phyloP scores from a whole-genome alignment of 305 asterid genomes.

The Ilex paraguariensis region DNA sequence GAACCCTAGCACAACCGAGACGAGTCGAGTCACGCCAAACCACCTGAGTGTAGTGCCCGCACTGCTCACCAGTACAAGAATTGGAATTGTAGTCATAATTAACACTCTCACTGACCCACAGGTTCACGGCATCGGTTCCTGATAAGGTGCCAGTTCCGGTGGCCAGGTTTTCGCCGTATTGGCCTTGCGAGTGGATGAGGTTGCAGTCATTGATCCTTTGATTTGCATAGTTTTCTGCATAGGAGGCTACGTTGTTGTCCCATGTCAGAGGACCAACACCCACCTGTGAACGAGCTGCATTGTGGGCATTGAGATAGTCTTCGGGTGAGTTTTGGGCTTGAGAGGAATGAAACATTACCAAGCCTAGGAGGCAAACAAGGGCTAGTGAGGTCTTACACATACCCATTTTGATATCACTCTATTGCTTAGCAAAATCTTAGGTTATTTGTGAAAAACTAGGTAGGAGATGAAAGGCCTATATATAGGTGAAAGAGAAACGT shows the following conservation, averaged over 20 bases:
- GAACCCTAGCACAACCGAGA: not conserved
- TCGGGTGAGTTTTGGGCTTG: not conserved
- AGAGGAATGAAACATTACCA: constrained; percentile 27
- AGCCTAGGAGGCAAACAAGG: constrained; percentile 12
- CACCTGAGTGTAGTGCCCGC: not conserved
- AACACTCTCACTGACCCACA: not conserved
- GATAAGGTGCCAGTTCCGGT: not conserved
- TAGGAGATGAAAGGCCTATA: too few relatives aligned
- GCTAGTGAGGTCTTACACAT: too few relatives aligned
- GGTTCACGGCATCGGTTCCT: not conserved
- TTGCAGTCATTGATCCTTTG: constrained; percentile 19
- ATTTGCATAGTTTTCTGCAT: not conserved
- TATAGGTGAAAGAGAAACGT: too few relatives aligned
- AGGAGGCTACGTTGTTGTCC: not conserved
- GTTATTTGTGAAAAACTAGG: too few relatives aligned
- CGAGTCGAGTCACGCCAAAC: not conserved
- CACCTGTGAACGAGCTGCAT: not conserved
- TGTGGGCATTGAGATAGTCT: not conserved
- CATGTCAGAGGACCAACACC: not conserved
- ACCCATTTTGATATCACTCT: not conserved
- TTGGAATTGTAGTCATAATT: not conserved
- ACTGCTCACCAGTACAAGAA: not conserved
- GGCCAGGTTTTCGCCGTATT: constrained; percentile 23
- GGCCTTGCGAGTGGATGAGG: constrained; percentile 22
- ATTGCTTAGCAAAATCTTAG: too few relatives aligned